Percentiles rank a stretch among this genome's conserved stretches.
Evolutionary conservation across 2,329 filamentous ascomycete species (phyloP).

Genomic region (Aureobasidium sp.): DNA sequence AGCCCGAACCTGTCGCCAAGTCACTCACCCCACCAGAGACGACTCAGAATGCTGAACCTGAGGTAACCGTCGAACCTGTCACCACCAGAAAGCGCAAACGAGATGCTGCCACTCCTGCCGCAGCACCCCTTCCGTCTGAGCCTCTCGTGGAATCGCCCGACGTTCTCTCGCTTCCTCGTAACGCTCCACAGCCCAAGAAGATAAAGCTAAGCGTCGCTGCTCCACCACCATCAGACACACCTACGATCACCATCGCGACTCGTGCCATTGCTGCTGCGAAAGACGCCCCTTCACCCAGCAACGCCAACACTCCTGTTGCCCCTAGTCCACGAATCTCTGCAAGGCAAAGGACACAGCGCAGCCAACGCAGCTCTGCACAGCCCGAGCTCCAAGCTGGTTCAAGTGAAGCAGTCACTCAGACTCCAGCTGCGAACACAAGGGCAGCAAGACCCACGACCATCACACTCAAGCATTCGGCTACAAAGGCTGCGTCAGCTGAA

Average conservation of each 20-base stretch:
- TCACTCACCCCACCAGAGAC: background rate
- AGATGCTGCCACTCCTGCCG: constrained; percentile 38
- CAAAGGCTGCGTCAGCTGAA: constrained; percentile 44
- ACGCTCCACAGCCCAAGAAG: constrained; percentile 28
- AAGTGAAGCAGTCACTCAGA: constrained; percentile 22
- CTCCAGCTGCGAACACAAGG: constrained; percentile 9
- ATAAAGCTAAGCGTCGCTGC: constrained; percentile 26
- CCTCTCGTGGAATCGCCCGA: constrained; percentile 16
- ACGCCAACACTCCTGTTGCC: background rate
- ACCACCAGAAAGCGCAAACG: constrained; percentile 48
- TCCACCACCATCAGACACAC: constrained; percentile 7
- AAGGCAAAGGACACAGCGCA: constrained; percentile 10
- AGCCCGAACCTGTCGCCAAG: background rate
- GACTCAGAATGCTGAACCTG: constrained; percentile 11
- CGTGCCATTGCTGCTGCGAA: constrained; percentile 18
- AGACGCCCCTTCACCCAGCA: background rate
- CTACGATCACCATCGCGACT: background rate
- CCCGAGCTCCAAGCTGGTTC: constrained; percentile 12
- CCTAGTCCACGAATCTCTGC: background rate
- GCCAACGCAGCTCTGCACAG: background rate
- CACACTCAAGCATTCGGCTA: constrained; percentile 30
- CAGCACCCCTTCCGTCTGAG: constrained; percentile 7
- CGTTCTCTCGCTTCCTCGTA: constrained; percentile 13
- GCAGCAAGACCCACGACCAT: constrained; percentile 24
- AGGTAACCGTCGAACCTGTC: constrained; percentile 17